Percentiles rank a stretch among this genome's conserved stretches.
Conservation (phyloP, 768 basidiomycete species). For the Pleurotus giganteus region DNA sequence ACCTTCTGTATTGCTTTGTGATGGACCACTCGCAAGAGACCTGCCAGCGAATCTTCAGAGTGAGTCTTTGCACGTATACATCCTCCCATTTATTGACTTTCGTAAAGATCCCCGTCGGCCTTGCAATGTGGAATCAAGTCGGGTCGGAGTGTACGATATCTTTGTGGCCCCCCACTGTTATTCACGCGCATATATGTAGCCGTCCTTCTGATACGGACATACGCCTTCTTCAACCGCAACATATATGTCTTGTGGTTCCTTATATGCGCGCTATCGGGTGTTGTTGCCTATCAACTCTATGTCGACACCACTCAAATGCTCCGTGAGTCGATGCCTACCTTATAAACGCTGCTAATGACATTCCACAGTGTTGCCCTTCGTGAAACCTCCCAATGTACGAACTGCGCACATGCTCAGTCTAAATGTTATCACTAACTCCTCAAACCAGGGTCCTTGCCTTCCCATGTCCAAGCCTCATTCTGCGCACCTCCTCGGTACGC, state of each 20-base stretch:
- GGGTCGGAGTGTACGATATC: conserved; percentile 64
- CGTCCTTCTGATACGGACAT: conserved; percentile 80
- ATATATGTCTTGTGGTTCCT: conserved; percentile 62
- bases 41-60: conserved; percentile 73
- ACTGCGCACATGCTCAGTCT: background rate
- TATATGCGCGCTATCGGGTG: conserved; percentile 63
- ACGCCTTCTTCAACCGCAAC: conserved; percentile 84
- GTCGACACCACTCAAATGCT: conserved; percentile 79
- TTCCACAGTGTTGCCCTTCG: conserved; percentile 58
- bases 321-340: conserved; percentile 38
- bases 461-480: conserved; percentile 83
- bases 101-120: conserved; percentile 69
- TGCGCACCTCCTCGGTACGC: conserved; percentile 71
- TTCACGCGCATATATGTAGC: conserved; percentile 37
- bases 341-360: background rate
- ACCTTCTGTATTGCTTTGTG: conserved; percentile 74
- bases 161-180: conserved; percentile 11
- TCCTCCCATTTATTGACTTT: background rate
- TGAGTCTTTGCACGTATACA: conserved; percentile 17
- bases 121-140: conserved; percentile 88
- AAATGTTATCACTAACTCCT: conserved; percentile 1
- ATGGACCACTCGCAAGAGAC: conserved; percentile 61
- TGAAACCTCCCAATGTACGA: conserved; percentile 57
- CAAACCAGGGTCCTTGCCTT: conserved; percentile 64
- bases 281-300: conserved; percentile 80